These are phyloP conservation scores for Phanerodontia chrysosporium DNA, from an alignment of 768 basidiomycete species.

Conservation along the genomic window DNA sequence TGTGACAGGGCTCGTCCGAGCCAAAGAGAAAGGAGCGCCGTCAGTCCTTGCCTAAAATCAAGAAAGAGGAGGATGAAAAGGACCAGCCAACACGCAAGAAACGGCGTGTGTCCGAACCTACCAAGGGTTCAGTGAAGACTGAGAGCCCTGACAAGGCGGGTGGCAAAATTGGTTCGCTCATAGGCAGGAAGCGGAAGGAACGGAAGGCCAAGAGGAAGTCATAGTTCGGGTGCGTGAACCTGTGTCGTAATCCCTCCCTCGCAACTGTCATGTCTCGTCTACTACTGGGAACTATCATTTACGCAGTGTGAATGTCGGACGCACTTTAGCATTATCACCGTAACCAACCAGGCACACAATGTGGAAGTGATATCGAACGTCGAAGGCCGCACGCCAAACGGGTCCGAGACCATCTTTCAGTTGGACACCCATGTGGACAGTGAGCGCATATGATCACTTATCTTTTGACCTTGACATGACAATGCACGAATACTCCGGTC, in stretches of 20 bases:
- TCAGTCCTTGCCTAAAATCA: constrained; percentile 14
- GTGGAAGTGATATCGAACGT: too few species aligned
- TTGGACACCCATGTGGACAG: too few species aligned
- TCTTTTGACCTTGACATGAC: too few species aligned
- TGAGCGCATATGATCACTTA: too few species aligned
- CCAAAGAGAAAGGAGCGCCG: constrained; percentile 13
- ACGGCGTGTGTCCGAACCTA: constrained; percentile 29
- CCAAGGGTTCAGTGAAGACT: constrained; percentile 6
- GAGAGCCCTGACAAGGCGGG: constrained; percentile 24
- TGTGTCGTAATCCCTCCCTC: neutral
- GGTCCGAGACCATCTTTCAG: too few species aligned
- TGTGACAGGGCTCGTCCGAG: constrained; percentile 1
- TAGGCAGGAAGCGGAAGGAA: constrained; percentile 78
- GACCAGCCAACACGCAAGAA: constrained; percentile 32
- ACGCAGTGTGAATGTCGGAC: too few species aligned
- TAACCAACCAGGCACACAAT: too few species aligned
- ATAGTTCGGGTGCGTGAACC: neutral
- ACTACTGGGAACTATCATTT: neutral
- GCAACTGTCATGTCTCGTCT: neutral
- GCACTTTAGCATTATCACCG: too few species aligned
- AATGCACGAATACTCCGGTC: too few species aligned
- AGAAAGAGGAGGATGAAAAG: constrained; percentile 30
- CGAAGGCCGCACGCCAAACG: too few species aligned
- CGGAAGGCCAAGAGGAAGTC: constrained; percentile 36
- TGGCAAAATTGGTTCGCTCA: constrained; percentile 59